Evolutionary conservation across 2,329 filamentous ascomycete species (phyloP), one percentile per base, ranked within the genome.

Genomic region (Fusarium clavum): DNA sequence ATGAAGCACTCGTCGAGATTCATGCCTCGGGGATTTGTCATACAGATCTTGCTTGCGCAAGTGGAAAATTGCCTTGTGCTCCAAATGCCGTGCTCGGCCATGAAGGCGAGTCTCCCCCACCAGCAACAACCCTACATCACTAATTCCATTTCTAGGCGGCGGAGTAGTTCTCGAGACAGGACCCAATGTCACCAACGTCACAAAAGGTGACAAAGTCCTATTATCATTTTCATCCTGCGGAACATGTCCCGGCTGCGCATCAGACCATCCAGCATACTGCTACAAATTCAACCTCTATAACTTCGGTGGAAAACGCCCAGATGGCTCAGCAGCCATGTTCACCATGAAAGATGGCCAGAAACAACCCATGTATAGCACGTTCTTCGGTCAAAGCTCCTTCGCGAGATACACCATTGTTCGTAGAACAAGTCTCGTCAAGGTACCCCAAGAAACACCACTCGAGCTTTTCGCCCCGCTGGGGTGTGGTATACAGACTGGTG

Each of bases 41-140:
- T 24, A 70, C 67, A 5, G 69, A 71, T 5, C 20, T 68, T 80
- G 80, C 77, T 89, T 92, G 76, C 91, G 57, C 57, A 18, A 59
- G 30, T 6, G 69, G 67, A 1, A 71, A 58, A 20, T 16, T 71
- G 1, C 56, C 59, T 3, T 57, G 57, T 18, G 38, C 20, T 1
- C 45, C 46, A 0, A 57, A 57, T 8, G 60, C 56, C 0, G 64
- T 71, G 1, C 64, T 71, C 6, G 69, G 69, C 1, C 69, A 71
- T 8, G 69, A 71, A 70, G 69, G 67, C 88, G 73, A 90, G 88
- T 30, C 16, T 22, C 6, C 10, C 8, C 5, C 9, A 8, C 2
- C 1, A 9, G 0, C 2, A n/a, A 12, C 7, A 5, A n/a, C 6
- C 2, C 8, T 11, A 14, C 2, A 2, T 1, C 20, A 16, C 41